Percentiles rank a stretch among this genome's conserved stretches.
These are phyloP conservation scores for Puccinia coronata DNA, from an alignment of 1,284 basidiomycete genomes.

Conservation along the genomic window DNA sequence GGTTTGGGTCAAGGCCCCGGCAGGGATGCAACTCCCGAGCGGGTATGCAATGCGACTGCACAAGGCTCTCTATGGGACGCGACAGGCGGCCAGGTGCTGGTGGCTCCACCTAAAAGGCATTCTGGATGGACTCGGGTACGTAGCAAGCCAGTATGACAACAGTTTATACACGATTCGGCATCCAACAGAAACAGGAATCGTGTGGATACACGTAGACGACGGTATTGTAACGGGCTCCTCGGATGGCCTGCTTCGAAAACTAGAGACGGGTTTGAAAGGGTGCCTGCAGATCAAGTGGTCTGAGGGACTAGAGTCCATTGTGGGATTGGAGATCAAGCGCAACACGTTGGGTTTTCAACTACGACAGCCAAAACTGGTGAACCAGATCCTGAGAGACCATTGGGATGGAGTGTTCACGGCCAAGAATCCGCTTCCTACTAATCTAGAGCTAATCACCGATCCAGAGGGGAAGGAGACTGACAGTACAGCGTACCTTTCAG, in stretches of 20 bases:
- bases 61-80: not conserved
- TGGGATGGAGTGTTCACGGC: too few species aligned
- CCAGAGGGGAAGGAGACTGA: too few species aligned
- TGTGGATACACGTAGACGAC: constrained; percentile 38
- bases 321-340: too few species aligned
- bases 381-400: too few species aligned
- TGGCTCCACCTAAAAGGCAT: not conserved
- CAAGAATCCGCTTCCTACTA: too few species aligned
- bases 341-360: too few species aligned
- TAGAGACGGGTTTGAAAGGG: not conserved
- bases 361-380: too few species aligned
- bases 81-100: not conserved
- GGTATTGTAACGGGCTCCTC: not conserved
- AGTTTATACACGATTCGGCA: not conserved
- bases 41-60: not conserved
- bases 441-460: too few species aligned
- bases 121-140: not conserved
- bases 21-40: not conserved
- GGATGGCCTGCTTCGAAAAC: not conserved
- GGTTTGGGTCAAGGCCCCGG: not conserved
- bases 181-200: not conserved
- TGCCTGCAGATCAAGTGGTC: not conserved
- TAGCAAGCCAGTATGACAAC: too few species aligned
- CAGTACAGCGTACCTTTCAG: too few species aligned
- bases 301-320: not conserved